A percentile compares a stretch with the other conserved stretches of the same genome.
phyloP scores from a whole-genome alignment of 2,329 filamentous ascomycete species.

The Arthrobotrys sinensis region DNA sequence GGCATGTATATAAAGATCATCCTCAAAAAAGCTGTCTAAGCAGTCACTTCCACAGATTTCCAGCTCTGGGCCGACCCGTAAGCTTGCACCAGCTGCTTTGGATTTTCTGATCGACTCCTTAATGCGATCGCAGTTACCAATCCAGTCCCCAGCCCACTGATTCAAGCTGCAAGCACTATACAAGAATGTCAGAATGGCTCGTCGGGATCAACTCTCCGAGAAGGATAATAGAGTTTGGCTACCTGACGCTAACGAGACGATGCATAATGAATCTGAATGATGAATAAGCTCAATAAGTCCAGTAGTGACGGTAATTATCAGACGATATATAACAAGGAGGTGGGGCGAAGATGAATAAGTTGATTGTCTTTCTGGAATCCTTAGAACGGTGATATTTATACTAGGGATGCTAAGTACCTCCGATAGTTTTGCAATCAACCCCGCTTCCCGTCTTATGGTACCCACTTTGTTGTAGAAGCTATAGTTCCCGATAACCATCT shows the following conservation, averaged over 20 bases:
- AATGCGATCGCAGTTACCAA: background rate
- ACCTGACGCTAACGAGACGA: background rate
- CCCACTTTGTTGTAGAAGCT: background rate
- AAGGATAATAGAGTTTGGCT: background rate
- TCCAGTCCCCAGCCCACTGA: constrained; percentile 7
- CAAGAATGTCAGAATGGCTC: background rate
- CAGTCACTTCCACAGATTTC: constrained; percentile 8
- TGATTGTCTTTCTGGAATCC: background rate
- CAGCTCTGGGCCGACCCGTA: constrained; percentile 2
- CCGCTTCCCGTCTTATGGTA: background rate
- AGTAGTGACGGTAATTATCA: background rate
- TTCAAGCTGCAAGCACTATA: constrained; percentile 4
- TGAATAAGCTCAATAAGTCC: background rate
- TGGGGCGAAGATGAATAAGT: background rate
- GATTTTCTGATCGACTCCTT: background rate
- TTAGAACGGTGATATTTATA: background rate
- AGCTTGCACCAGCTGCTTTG: background rate
- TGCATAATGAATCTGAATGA: background rate
- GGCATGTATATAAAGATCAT: background rate
- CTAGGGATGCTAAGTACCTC: background rate
- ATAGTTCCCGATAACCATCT: background rate
- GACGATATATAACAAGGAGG: background rate
- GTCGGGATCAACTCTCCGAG: background rate
- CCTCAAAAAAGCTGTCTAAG: constrained; percentile 3
- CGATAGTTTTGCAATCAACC: background rate